These are phyloP conservation scores for Suillus americanus DNA, from an alignment of 768 basidiomycete species.

Conservation along the genomic window DNA sequence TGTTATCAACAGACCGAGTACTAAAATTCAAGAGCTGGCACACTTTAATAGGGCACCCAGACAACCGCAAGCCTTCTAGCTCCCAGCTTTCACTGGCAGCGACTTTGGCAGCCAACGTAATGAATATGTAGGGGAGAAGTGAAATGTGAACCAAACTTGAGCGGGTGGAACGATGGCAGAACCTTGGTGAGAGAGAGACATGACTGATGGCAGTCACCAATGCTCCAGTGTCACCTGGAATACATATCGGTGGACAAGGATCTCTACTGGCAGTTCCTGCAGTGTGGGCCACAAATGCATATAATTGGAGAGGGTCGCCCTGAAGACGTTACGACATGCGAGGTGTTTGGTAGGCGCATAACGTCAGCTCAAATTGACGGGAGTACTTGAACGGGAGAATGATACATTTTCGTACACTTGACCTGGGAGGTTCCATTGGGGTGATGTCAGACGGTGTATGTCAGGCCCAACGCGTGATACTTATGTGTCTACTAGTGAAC, in stretches of 20 bases:
- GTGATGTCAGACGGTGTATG: not conserved
- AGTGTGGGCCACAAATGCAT: not conserved
- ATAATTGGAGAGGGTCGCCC: not conserved
- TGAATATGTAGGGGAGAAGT: not conserved
- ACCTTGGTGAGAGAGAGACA: not conserved
- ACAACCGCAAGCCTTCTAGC: not conserved
- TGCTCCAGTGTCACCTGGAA: not conserved
- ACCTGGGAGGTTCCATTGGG: not conserved
- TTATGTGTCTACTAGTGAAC: not conserved
- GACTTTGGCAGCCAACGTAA: not conserved
- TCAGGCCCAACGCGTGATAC: not conserved
- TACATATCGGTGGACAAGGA: not conserved
- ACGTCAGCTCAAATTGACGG: not conserved
- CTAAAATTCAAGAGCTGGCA: not conserved
- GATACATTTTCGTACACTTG: not conserved
- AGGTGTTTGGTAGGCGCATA: not conserved
- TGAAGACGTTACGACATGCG: not conserved
- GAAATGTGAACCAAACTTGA: not conserved
- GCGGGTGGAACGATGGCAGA: not conserved
- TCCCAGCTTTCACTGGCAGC: not conserved
- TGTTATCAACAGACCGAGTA: not conserved
- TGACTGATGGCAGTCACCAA: not conserved
- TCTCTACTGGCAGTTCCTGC: not conserved
- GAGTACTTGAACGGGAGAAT: not conserved
- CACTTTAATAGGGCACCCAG: not conserved